Percentiles rank a stretch among this genome's conserved stretches.
These are phyloP conservation scores for Alternaria postmessia DNA, from an alignment of 2,329 filamentous ascomycete species.

Conservation along the genomic window DNA sequence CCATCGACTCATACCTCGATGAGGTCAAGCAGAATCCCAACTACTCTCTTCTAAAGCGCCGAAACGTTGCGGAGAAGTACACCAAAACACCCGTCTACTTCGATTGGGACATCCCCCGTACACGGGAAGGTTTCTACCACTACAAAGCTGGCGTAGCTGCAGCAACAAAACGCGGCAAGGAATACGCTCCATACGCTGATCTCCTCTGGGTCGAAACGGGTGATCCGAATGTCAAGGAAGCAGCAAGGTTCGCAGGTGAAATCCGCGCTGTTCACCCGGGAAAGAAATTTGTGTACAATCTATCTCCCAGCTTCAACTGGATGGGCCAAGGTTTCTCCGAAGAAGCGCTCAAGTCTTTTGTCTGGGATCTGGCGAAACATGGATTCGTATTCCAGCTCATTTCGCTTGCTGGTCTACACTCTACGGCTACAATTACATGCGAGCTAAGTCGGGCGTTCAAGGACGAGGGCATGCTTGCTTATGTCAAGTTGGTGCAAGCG, in stretches of 20 bases:
- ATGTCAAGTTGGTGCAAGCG: constrained; percentile 91
- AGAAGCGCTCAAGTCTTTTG: constrained; percentile 83
- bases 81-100: constrained; percentile 77
- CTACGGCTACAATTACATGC: constrained; percentile 68
- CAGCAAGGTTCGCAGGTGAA: constrained; percentile 75
- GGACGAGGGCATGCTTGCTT: constrained; percentile 93
- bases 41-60: constrained; percentile 79
- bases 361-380: constrained; percentile 94
- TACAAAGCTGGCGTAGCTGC: constrained; percentile 83
- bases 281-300: constrained; percentile 95
- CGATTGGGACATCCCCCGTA: constrained; percentile 90
- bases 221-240: constrained; percentile 82
- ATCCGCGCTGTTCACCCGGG: constrained; percentile 75
- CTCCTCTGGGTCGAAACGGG: constrained; percentile 97
- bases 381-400: constrained; percentile 75
- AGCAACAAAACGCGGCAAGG: constrained; percentile 91
- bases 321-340: constrained; percentile 92
- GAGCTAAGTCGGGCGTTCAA: constrained; percentile 86
- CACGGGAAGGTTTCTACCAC: constrained; percentile 93
- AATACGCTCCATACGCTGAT: constrained; percentile 91
- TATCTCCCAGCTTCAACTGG: constrained; percentile 98
- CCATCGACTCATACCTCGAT: constrained; percentile 72
- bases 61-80: constrained; percentile 73
- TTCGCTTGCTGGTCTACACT: constrained; percentile 70
- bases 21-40: constrained; percentile 71